phyloP scores from a whole-genome alignment of 106 monocot genomes.

The Acanthochlamys bracteata region DNA sequence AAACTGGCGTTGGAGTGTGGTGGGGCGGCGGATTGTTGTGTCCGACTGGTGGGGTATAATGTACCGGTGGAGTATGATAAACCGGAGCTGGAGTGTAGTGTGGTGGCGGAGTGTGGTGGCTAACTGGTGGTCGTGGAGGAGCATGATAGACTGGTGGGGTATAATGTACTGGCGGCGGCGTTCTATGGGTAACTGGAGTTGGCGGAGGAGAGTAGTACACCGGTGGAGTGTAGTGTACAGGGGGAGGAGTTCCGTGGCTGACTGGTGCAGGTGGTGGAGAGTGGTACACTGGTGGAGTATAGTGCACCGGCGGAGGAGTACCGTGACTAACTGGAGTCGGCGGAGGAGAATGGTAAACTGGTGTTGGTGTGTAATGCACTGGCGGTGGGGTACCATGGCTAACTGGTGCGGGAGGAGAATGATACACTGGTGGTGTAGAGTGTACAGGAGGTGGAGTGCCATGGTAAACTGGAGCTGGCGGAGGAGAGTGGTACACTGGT shows the following conservation, averaged over 20 bases:
- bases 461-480: background rate
- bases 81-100: background rate
- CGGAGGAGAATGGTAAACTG: background rate
- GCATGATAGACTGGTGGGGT: background rate
- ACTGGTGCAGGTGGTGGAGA: background rate
- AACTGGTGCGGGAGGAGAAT: background rate
- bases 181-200: background rate
- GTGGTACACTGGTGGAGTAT: background rate
- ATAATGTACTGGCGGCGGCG: background rate
- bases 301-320: background rate
- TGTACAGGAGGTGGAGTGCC: background rate
- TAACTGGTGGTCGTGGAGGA: background rate
- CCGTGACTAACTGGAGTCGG: background rate
- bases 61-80: background rate
- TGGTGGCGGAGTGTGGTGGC: background rate
- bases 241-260: background rate
- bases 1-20: background rate
- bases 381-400: background rate
- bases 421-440: background rate
- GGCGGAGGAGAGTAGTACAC: conserved; percentile 2
- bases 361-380: background rate
- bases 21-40: background rate
- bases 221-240: background rate
- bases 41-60: background rate
- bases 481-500: background rate